Conservation (phyloP, 1,139 yeast species). For the Barnettozyma hawaiiensis region DNA sequence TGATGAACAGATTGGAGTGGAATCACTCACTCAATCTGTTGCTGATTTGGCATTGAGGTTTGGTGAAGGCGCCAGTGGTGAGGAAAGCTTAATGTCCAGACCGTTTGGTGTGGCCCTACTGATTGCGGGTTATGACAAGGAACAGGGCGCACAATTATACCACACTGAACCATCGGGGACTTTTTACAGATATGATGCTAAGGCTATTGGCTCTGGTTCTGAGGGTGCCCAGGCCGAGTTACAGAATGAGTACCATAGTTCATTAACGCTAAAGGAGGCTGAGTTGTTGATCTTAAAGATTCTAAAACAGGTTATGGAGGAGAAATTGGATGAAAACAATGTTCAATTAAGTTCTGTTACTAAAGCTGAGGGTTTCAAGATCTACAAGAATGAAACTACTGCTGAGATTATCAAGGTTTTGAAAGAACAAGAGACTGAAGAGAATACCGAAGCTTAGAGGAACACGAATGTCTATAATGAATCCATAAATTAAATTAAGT, state of each 20-base stretch:
- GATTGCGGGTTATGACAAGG: constrained; percentile 90
- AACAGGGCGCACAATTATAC: constrained; percentile 91
- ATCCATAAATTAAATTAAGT: neutral
- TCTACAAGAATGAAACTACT: constrained; percentile 80
- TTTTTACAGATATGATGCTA: constrained; percentile 94
- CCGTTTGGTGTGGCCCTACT: constrained; percentile 98
- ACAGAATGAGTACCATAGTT: constrained; percentile 94
- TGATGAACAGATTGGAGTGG: constrained; percentile 90
- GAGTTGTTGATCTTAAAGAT: constrained; percentile 85
- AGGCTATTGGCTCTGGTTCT: constrained; percentile 97
- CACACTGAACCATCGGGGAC: constrained; percentile 99
- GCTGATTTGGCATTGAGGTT: constrained; percentile 95
- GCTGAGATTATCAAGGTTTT: constrained; percentile 72
- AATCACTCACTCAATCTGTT: constrained; percentile 90
- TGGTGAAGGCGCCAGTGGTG: constrained; percentile 98
- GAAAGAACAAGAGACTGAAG: constrained; percentile 64
- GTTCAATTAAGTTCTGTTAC: constrained; percentile 96
- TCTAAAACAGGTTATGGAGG: constrained; percentile 98
- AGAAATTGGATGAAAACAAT: constrained; percentile 89
- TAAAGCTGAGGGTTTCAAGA: constrained; percentile 76
- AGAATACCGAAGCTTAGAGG: constrained; percentile 25
- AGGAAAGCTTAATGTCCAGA: constrained; percentile 94
- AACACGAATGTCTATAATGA: constrained; percentile 1
- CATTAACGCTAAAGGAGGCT: constrained; percentile 90
- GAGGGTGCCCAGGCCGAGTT: constrained; percentile 99